These are phyloP conservation scores for Paraurostyla sp. DNA, from an alignment of 73 alveolate genomes.

Conservation along the genomic window DNA sequence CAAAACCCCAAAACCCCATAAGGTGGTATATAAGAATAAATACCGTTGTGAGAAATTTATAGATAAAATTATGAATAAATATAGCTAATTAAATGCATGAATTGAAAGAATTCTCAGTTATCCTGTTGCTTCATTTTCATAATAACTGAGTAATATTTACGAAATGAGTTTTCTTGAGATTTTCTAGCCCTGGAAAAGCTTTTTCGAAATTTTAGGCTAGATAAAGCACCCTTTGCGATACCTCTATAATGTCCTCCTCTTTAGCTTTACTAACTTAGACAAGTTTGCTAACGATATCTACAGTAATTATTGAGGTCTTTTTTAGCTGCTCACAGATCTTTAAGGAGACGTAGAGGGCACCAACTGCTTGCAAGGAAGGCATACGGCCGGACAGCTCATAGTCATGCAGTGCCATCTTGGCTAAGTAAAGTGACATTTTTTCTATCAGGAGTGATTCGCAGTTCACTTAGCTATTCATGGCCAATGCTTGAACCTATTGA, in stretches of 20 bases:
- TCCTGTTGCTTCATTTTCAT: constrained; percentile 56
- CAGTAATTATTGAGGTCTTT: constrained; percentile 75
- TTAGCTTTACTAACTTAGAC: constrained; percentile 77
- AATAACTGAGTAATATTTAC: constrained; percentile 77
- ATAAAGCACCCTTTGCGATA: constrained; percentile 87
- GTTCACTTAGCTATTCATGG: background rate
- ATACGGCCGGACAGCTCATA: constrained; percentile 77
- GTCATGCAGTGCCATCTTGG: constrained; percentile 92
- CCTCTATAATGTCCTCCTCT: constrained; percentile 86
- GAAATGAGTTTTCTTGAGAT: constrained; percentile 90
- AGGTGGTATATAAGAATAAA: too few species aligned
- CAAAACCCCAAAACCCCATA: too few species aligned
- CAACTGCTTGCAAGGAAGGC: constrained; percentile 87
- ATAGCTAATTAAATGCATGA: too few species aligned
- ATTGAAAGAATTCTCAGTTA: too few species aligned
- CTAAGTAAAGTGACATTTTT: constrained; percentile 86
- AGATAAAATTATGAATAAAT: too few species aligned
- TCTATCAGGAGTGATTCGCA: constrained; percentile 39
- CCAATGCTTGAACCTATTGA: background rate
- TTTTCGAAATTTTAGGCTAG: constrained; percentile 95
- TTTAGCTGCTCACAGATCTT: constrained; percentile 91
- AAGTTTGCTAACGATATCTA: constrained; percentile 67
- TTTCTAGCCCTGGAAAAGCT: constrained; percentile 90
- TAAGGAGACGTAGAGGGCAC: constrained; percentile 88
- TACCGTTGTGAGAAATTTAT: too few species aligned